These are phyloP conservation scores for Rhizophagus sp. DNA, from an alignment of 192 early-diverging fungal species.

Conservation along the genomic window DNA sequence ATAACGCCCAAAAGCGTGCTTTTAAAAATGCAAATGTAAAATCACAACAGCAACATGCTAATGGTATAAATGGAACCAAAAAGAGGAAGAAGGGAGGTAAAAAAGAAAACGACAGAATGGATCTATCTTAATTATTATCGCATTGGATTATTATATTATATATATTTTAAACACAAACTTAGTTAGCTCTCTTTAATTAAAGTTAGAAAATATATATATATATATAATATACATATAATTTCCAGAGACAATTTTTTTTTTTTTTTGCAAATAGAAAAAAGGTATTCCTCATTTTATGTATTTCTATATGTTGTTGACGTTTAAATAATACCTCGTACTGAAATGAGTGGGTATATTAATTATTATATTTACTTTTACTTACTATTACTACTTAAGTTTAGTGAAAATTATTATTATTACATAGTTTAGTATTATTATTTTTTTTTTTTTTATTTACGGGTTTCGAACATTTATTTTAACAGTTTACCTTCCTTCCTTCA, in stretches of 20 bases:
- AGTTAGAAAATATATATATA: not conserved
- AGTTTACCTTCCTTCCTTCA: not conserved
- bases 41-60: not conserved
- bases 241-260: not conserved
- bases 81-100: not conserved
- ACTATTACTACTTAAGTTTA: not conserved
- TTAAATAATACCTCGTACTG: not conserved
- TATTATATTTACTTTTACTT: not conserved
- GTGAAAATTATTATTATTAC: not conserved
- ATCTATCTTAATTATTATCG: conserved; percentile 14
- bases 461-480: not conserved
- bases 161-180: not conserved
- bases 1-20: not conserved
- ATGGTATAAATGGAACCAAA: not conserved
- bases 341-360: not conserved
- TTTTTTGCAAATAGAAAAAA: not conserved
- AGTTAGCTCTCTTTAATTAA: not conserved
- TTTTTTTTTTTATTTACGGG: not conserved
- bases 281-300: not conserved
- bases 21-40: not conserved
- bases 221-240: not conserved
- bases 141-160: not conserved
- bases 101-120: conserved; percentile 18
- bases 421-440: not conserved
- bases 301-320: not conserved